Evolutionary conservation across 331 rosid genomes (phyloP), one percentile per base, ranked within the genome.

Genomic region (Pyrus hybrid): DNA sequence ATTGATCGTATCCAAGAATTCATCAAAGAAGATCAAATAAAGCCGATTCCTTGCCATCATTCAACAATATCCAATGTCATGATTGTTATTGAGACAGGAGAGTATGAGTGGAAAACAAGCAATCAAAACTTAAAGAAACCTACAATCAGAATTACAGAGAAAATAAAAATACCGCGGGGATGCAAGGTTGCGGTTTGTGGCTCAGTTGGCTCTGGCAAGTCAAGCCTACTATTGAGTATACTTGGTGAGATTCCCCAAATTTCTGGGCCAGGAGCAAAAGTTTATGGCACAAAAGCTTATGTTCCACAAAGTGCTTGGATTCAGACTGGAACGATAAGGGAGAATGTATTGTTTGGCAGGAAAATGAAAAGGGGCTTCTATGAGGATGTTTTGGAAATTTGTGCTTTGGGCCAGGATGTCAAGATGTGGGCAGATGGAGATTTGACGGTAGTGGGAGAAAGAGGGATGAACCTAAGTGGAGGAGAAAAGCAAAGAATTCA

Each of bases 291-390:
- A 22, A 90, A 73, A 77, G 90, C 95, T 79, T 93, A 86, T 85
- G 97, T 90, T 33, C 95, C 98, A 3, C 98, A 93, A 74, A 90
- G 92, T 85, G 88, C 98, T 17, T 93, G 98, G 98, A 93, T 93
- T 74, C 98, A 91, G 71, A 85, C 97, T 2, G 97, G 97, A 71
- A 88, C 97, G 4, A 66, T 93, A 13, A 91, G 95, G 79, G 97
- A 93, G n/a, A 93, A 93, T 73, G 85, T 93, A 11, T 32, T 93
- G 83, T 93, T 91, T 80, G 98, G 97, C n/a, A 90, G 74, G 88
- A 30, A 88, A 77, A 91, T 93, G 89, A 79, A 85, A 1, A 35
- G 28, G 54, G 88, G 68, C 8, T 81, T 77, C 6, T 93, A 90
- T 32, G 95, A 88, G 72, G 75, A 79, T 49, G 95, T 93, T 71